phyloP scores from a whole-genome alignment of 2,329 filamentous ascomycete species.

The Harringtonia aguacate region DNA sequence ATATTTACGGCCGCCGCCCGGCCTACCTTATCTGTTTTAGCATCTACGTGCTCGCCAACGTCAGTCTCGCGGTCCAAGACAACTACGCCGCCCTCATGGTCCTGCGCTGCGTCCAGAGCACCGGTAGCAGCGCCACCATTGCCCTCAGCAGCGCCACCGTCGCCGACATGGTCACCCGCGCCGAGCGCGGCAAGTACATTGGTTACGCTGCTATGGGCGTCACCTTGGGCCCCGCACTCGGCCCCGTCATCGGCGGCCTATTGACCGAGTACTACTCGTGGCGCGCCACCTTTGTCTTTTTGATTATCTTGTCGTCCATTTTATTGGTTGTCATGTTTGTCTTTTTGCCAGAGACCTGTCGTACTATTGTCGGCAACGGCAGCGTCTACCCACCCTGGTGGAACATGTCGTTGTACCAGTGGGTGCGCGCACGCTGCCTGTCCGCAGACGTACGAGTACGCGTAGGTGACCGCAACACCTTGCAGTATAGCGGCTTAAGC shows the following conservation, averaged over 20 bases:
- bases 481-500: too few species aligned
- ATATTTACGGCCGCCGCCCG: conserved; percentile 34
- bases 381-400: too few species aligned
- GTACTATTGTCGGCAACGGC: conserved; percentile 40
- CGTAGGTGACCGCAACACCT: too few species aligned
- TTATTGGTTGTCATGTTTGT: conserved; percentile 15
- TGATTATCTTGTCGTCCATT: conserved; percentile 32
- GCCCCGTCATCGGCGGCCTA: conserved; percentile 42
- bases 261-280: conserved; percentile 40
- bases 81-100: conserved; percentile 32
- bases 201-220: too few species aligned
- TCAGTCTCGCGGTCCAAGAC: conserved; percentile 30
- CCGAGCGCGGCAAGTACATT: too few species aligned
- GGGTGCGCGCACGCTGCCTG: too few species aligned
- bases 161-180: too few species aligned
- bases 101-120: conserved; percentile 35
- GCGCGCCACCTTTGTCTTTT: conserved; percentile 44
- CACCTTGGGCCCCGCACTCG: too few species aligned
- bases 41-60: conserved; percentile 32
- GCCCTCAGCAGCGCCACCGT: conserved; percentile 23
- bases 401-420: too few species aligned
- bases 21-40: conserved; percentile 34
- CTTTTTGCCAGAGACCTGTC: conserved; percentile 40
- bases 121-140: conserved; percentile 21
- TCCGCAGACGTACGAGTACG: too few species aligned